phyloP scores from a whole-genome alignment of 2,329 filamentous ascomycete species.

The Zymoseptoria pseudotritici region DNA sequence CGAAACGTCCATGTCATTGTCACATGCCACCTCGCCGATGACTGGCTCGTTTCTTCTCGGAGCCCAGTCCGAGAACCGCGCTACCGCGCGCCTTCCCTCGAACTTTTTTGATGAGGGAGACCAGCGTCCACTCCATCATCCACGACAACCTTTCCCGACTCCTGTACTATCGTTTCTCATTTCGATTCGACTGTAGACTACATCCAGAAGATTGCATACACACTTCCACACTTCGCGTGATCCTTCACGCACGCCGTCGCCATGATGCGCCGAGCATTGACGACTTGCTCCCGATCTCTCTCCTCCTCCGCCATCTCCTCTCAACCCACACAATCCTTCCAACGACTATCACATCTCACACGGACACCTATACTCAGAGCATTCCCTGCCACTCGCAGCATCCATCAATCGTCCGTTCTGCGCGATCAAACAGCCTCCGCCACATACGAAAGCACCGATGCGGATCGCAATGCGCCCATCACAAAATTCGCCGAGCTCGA shows the following conservation, averaged over 20 bases:
- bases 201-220: not conserved
- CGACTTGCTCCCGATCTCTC: slow-evolving; percentile 25
- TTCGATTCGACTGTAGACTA: not conserved
- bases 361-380: slow-evolving; percentile 30
- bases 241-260: not conserved
- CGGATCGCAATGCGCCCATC: slow-evolving; percentile 20
- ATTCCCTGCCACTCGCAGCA: slow-evolving; percentile 24
- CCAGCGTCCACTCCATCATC: not conserved
- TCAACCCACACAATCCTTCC: slow-evolving; percentile 12
- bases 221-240: not conserved
- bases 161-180: not conserved
- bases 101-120: not conserved
- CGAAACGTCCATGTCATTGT: not conserved
- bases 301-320: slow-evolving; percentile 8
- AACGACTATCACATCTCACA: slow-evolving; percentile 18
- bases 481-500: slow-evolving; percentile 41
- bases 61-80: not conserved
- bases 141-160: not conserved
- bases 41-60: not conserved
- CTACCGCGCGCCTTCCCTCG: not conserved
- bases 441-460: slow-evolving; percentile 10
- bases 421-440: slow-evolving; percentile 28
- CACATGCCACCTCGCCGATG: not conserved
- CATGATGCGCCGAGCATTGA: slow-evolving; percentile 26
- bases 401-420: slow-evolving; percentile 34